Percentiles rank a stretch among this genome's conserved stretches.
Evolutionary conservation across 2,329 filamentous ascomycete genomes (phyloP).

Genomic region (Fusarium cicatricum): DNA sequence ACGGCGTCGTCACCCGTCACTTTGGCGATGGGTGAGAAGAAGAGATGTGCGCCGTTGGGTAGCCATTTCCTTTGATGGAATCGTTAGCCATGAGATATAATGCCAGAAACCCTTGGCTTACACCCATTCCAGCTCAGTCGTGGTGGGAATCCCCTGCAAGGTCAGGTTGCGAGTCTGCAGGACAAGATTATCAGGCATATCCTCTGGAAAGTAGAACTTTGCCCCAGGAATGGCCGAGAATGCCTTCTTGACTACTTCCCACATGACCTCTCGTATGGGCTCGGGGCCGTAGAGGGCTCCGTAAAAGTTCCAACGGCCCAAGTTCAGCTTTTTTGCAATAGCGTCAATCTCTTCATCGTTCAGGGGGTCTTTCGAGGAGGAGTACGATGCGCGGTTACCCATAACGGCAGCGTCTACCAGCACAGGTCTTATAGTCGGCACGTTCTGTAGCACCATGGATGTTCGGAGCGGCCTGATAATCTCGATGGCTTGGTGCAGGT

Average conservation of each 20-base stretch:
- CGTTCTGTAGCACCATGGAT: conserved; percentile 35
- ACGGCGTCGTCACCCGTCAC: conserved; percentile 27
- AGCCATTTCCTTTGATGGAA: conserved; percentile 17
- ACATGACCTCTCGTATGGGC: conserved; percentile 26
- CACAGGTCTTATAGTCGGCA: conserved; percentile 29
- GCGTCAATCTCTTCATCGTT: conserved; percentile 20
- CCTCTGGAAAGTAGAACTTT: conserved; percentile 35
- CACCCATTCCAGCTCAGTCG: conserved; percentile 35
- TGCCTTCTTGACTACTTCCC: conserved; percentile 22
- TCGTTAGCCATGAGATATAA: neutral
- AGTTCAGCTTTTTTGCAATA: conserved; percentile 29
- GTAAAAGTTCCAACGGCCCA: conserved; percentile 37
- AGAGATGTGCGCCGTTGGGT: conserved; percentile 32
- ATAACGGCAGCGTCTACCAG: conserved; percentile 33
- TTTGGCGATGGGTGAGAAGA: conserved; percentile 37
- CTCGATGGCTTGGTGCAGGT: conserved; percentile 32
- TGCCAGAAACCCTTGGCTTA: conserved; percentile 5
- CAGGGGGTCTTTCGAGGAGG: conserved; percentile 8
- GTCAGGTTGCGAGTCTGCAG: conserved; percentile 26
- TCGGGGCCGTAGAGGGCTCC: conserved; percentile 34
- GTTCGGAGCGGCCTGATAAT: conserved; percentile 31
- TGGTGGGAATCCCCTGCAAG: conserved; percentile 26
- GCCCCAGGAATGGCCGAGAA: conserved; percentile 31
- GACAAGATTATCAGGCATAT: conserved; percentile 28
- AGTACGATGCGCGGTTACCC: conserved; percentile 17